phyloP scores from a whole-genome alignment of 2,329 filamentous ascomycete genomes.

The Penicillium sp. region DNA sequence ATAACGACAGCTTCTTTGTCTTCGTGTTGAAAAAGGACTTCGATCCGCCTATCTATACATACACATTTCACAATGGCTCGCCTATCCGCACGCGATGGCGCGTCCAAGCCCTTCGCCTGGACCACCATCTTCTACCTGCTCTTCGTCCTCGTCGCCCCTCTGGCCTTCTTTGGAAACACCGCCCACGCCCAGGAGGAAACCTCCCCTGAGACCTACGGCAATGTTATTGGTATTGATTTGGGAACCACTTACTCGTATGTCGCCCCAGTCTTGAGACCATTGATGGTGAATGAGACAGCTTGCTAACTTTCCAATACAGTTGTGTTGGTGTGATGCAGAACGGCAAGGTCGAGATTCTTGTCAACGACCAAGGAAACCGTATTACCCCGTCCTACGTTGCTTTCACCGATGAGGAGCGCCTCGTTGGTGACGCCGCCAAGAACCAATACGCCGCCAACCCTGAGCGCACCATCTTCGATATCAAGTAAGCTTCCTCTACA shows the following conservation, averaged over 20 bases:
- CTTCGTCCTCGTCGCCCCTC: slow-evolving; percentile 78
- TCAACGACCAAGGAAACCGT: slow-evolving; percentile 95
- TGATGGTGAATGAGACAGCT: not conserved
- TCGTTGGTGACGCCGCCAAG: slow-evolving; percentile 97
- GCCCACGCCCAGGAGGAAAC: slow-evolving; percentile 72
- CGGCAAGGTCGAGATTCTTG: slow-evolving; percentile 91
- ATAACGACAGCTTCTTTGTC: slow-evolving; percentile 11
- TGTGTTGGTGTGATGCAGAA: slow-evolving; percentile 96
- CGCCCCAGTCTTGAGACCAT: not conserved
- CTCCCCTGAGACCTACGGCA: slow-evolving; percentile 72
- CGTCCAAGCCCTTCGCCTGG: slow-evolving; percentile 71
- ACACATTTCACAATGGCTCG: slow-evolving; percentile 51
- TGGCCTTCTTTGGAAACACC: slow-evolving; percentile 72
- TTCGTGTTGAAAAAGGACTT: slow-evolving; percentile 11
- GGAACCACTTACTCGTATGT: slow-evolving; percentile 71
- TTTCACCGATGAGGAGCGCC: slow-evolving; percentile 93
- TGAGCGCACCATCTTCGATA: slow-evolving; percentile 70
- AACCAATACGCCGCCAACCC: slow-evolving; percentile 87
- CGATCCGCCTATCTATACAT: slow-evolving; percentile 12
- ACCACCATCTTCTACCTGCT: slow-evolving; percentile 88
- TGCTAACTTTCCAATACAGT: slow-evolving; percentile 50
- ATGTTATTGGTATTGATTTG: slow-evolving; percentile 92
- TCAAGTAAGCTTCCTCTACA: slow-evolving; percentile 64
- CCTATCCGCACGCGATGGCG: slow-evolving; percentile 56
- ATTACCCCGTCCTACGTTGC: slow-evolving; percentile 94